Conservation (phyloP, 1,139 yeast species). For the Debaryomyces sp. region DNA sequence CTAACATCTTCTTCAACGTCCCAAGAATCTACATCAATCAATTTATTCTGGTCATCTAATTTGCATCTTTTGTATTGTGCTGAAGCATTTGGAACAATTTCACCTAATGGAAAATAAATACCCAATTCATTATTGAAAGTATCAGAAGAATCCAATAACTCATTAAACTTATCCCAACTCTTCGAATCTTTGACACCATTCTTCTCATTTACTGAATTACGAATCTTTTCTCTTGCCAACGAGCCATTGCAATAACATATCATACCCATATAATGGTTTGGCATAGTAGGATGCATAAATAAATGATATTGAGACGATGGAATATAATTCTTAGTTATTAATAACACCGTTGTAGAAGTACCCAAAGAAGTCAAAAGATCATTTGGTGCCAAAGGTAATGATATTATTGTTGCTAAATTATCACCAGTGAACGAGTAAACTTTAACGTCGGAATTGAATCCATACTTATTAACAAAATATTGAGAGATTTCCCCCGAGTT, state of each 20-base stretch:
- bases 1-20: constrained; percentile 64
- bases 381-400: constrained; percentile 74
- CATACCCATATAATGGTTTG: constrained; percentile 88
- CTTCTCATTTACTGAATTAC: constrained; percentile 62
- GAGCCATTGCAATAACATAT: constrained; percentile 93
- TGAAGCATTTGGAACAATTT: constrained; percentile 80
- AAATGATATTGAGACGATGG: constrained; percentile 85
- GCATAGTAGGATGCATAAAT: constrained; percentile 83
- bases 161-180: constrained; percentile 70
- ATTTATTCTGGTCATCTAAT: constrained; percentile 25
- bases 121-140: constrained; percentile 58
- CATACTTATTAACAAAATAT: constrained; percentile 68
- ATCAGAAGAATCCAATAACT: constrained; percentile 44
- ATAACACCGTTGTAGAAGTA: constrained; percentile 83
- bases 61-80: constrained; percentile 57
- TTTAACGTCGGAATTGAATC: constrained; percentile 54
- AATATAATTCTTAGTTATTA: constrained; percentile 74
- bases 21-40: constrained; percentile 37
- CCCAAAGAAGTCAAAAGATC: constrained; percentile 85
- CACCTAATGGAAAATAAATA: constrained; percentile 84
- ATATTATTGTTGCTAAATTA: constrained; percentile 83
- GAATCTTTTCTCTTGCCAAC: constrained; percentile 75
- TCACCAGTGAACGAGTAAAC: constrained; percentile 85
- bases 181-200: constrained; percentile 30
- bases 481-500: constrained; percentile 49